phyloP scores from a whole-genome alignment of 179 eudicot genomes.

The Beta macrorhiza region DNA sequence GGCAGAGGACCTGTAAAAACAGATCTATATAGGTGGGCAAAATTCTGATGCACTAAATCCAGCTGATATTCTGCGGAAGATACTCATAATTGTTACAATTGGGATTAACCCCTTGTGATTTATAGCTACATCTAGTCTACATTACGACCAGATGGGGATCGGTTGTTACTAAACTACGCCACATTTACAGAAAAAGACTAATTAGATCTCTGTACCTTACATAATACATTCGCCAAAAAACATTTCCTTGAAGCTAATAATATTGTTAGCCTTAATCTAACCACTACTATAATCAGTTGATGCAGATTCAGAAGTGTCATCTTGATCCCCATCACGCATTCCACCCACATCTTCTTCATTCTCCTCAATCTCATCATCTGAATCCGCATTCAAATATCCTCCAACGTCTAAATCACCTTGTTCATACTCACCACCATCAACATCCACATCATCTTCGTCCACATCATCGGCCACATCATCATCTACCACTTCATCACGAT shows the following conservation, averaged over 20 bases:
- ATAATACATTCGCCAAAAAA: slow-evolving; percentile 19
- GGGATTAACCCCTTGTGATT: background rate
- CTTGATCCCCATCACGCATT: slow-evolving; percentile 33
- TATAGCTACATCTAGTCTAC: background rate
- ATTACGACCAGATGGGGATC: background rate
- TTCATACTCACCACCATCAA: slow-evolving; percentile 43
- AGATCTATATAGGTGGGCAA: background rate
- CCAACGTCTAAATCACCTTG: slow-evolving; percentile 41
- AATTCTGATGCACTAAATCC: background rate
- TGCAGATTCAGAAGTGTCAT: slow-evolving; percentile 43
- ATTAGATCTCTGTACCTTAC: slow-evolving; percentile 3
- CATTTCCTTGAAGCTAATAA: background rate
- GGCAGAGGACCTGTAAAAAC: background rate
- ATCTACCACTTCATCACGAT: slow-evolving; percentile 28
- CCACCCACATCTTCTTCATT: slow-evolving; percentile 27
- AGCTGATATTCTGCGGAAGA: background rate
- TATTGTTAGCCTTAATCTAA: slow-evolving; percentile 13
- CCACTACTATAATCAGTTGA: slow-evolving; percentile 63
- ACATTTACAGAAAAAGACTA: slow-evolving; percentile 17
- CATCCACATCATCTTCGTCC: slow-evolving; percentile 41
- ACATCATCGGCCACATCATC: slow-evolving; percentile 34
- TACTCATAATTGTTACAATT: slow-evolving; percentile 10
- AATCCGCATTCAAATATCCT: slow-evolving; percentile 52
- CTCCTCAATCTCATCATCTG: slow-evolving; percentile 44
- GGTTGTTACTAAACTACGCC: slow-evolving; percentile 4